A percentile compares a stretch with the other conserved stretches of the same genome.
Conservation (phyloP, 169 alveolate species). For the Cryptosporidium canis region DNA sequence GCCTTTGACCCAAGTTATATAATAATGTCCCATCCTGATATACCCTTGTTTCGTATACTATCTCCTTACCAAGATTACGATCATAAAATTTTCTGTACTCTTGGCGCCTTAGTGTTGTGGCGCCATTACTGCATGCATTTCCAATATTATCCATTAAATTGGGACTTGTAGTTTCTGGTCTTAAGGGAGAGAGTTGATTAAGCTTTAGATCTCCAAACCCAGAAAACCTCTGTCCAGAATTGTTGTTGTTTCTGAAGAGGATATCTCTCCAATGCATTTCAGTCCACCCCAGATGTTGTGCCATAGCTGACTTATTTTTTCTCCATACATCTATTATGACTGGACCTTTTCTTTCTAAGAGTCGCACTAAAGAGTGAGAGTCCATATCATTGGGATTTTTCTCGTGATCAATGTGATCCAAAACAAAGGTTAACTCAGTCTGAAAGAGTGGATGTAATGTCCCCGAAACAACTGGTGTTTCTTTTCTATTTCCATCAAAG, state of each 20-base stretch:
- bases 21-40: constrained; percentile 21
- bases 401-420: constrained; percentile 25
- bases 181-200: constrained; percentile 14
- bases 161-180: not conserved
- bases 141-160: not conserved
- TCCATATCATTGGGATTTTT: not conserved
- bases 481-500: constrained; percentile 66
- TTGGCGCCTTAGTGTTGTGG: constrained; percentile 5
- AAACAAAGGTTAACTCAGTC: constrained; percentile 36
- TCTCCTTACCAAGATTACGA: constrained; percentile 56
- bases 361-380: constrained; percentile 12
- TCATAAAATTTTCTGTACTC: constrained; percentile 65
- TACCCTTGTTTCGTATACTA: constrained; percentile 62
- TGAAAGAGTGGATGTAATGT: constrained; percentile 65
- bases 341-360: constrained; percentile 62
- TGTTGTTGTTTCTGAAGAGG: not conserved
- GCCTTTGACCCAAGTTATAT: constrained; percentile 57
- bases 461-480: constrained; percentile 64
- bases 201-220: not conserved
- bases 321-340: constrained; percentile 62
- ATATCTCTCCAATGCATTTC: constrained; percentile 69
- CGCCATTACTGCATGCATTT: not conserved
- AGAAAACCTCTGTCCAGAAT: not conserved
- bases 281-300: constrained; percentile 64
- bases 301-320: constrained; percentile 41